Evolutionary conservation across 225 moss, liverwort and hornwort species (phyloP), one percentile per base, ranked within the genome.

Genomic region (Physcomitrellopsis africana): DNA sequence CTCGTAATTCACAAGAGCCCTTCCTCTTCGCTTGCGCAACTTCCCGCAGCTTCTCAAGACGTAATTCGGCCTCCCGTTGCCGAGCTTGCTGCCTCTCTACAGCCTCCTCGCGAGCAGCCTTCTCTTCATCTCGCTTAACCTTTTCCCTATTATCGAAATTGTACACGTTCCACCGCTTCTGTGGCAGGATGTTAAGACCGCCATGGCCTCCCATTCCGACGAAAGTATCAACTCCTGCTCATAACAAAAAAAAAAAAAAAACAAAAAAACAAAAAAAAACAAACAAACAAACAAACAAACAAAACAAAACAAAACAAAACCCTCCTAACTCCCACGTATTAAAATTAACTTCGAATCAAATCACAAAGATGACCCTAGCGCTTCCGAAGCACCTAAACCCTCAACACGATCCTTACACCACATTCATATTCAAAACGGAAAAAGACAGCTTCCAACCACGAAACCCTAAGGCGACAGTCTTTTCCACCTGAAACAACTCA

Each of bases 121-220:
- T 90, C 74, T 99, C 99, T 85, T 99, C 99, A 18, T 99, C 99
- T 51, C 87, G 88, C 74, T 86, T 90, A 53, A 99, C 99, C 54
- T 90, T 91, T 89, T 96, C 96, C 51, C 96, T 86, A 65, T 93
- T 96, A 32, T 96, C 96, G 45, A 96, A 96, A 54, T 96, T 99
- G 81, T 99, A 99, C 24, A 99, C 97, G 29, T 99, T 99, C 99
- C 99, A 99, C 44, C 95, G 82, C 89, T 99, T 99, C 72, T 99
- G 99, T 42, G 95, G 99, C 51, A 99, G 77, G 76, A 95, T 95
- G 51, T 99, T 95, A 67, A 99, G 81, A 6, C 99, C 99, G 37
- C 99, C 99, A 68, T 99, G 99, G 14, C 99, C 99, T n/a, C 99
- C 99, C 99, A 99, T 95, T 11, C 18, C 68, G 63, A 75, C 67